Base-by-base conservation (phyloP, 2,329 filamentous ascomycete genomes). In the Calonectria pseudoturangicola region DNA sequence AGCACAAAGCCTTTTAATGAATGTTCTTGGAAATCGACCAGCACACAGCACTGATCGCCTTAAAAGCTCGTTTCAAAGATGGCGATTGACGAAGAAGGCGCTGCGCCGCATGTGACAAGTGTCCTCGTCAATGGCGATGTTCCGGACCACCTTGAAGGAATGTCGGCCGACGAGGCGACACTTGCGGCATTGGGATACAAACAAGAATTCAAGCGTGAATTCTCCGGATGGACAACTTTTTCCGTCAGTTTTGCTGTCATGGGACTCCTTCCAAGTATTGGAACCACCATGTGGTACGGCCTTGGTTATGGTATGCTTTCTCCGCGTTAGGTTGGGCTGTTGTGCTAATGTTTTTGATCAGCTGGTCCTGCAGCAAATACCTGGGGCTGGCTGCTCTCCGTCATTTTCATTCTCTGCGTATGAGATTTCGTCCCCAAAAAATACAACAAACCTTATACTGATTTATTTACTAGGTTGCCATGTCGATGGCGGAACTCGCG, bases 361-460 rank as follows among this genome's bases (percentile, higher is more conserved):
- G 71, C 63, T 7, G 71, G 71, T 1, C 71, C 71, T 27, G 71
- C 71, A 27, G 71, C 71, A 10, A 73, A 73, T n/a, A 73, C 71
- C 25, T 73, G 71, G 71, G 71, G 71, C 18, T 73, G 71, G 71
- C 21, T 73, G 8, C 21, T 73, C 39, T 73, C 71, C 8, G 71
- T 73, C 4, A 6, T 73, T n/a, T 73, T 73, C 41, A 69, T 73
- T 30, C 67, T 73, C n/a, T 73, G 71, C 25, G 71, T 73, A 73
- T 56, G 62, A 41, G 25, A 45, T 41, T 13, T 12, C 18, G 3
- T 10, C 10, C 12, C 10, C 3, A 10, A 36, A 36, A 36, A 5
- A 5, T 16, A 2, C 2, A 12, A 10, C n/a, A 4, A 12, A 13
- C 27, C 13, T 18, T 12, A 12, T 18, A 3, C 45, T 48, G 45